These are phyloP conservation scores for Cicer yamashitae DNA, from an alignment of 306 rosid species.

Conservation along the genomic window DNA sequence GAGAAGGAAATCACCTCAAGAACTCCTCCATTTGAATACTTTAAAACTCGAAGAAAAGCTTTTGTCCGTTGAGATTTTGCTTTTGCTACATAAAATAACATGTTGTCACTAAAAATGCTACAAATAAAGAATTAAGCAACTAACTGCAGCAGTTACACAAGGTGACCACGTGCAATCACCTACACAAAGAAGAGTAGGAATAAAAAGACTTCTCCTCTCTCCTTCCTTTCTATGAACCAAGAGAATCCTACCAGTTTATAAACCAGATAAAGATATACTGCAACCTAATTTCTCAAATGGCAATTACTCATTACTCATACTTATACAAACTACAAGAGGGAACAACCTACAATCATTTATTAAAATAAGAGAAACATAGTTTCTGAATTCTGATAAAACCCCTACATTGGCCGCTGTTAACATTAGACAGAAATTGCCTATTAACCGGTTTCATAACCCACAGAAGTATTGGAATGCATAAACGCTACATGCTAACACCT, in stretches of 20 bases:
- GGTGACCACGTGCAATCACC: conserved; percentile 38
- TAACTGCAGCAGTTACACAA: conserved; percentile 29
- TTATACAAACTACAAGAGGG: conserved; percentile 15
- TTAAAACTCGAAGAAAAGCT: conserved; percentile 92
- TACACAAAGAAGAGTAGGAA: background rate
- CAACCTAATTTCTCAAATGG: conserved; percentile 11
- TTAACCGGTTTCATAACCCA: conserved; percentile 14
- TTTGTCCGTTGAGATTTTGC: conserved; percentile 70
- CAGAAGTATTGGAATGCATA: conserved; percentile 2
- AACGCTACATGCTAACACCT: conserved; percentile 16
- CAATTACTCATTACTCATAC: background rate
- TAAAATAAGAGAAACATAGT: conserved; percentile 23
- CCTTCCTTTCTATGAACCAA: background rate
- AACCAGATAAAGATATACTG: conserved; percentile 3
- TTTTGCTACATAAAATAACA: conserved; percentile 67
- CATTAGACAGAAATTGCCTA: conserved; percentile 17
- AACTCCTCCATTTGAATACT: conserved; percentile 87
- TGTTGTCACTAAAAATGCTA: conserved; percentile 40
- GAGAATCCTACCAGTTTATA: conserved; percentile 9
- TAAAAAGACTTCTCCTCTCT: background rate
- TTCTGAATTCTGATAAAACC: conserved; percentile 4
- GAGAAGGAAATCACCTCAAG: conserved; percentile 68
- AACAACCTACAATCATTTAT: conserved; percentile 18
- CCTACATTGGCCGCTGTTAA: background rate
- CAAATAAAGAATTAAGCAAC: conserved; percentile 27